phyloP scores from a whole-genome alignment of 176 grass and related monocot species.

The Aegilops tauschii region DNA sequence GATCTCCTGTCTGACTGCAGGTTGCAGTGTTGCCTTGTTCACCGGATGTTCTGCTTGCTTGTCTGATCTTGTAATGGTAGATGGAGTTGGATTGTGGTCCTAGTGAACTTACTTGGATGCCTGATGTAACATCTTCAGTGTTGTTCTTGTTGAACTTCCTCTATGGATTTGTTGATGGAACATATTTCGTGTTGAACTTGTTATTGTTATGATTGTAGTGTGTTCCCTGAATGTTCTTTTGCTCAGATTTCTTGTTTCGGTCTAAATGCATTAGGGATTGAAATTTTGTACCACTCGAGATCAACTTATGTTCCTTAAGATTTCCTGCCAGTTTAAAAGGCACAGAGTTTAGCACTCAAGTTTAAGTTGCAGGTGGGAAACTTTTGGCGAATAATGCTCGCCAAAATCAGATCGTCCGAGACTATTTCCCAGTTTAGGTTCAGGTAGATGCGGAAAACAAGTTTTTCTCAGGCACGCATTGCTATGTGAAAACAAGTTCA shows the following conservation, averaged over 20 bases:
- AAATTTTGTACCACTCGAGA: not conserved
- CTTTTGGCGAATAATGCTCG: not conserved
- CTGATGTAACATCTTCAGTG: not conserved
- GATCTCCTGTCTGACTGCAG: not conserved
- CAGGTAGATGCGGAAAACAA: not conserved
- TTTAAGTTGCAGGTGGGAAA: no score
- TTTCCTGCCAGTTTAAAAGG: not conserved
- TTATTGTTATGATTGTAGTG: not conserved
- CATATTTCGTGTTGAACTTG: constrained; percentile 9
- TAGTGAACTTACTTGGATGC: not conserved
- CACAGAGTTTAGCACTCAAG: not conserved
- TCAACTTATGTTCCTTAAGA: not conserved
- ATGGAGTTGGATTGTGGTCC: not conserved
- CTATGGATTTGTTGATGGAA: not conserved
- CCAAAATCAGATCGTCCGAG: no score
- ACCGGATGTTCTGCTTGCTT: not conserved
- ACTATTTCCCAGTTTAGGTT: no score
- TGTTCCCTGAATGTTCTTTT: not conserved
- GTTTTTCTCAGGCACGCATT: not conserved
- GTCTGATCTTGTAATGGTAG: not conserved
- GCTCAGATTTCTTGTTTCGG: no score
- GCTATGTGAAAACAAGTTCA: not conserved
- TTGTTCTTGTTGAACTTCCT: not conserved
- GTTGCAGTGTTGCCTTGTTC: not conserved
- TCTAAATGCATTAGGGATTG: not conserved